Evolutionary conservation across 805 yeast genomes (phyloP).

Genomic region (Ogataea saltuana): DNA sequence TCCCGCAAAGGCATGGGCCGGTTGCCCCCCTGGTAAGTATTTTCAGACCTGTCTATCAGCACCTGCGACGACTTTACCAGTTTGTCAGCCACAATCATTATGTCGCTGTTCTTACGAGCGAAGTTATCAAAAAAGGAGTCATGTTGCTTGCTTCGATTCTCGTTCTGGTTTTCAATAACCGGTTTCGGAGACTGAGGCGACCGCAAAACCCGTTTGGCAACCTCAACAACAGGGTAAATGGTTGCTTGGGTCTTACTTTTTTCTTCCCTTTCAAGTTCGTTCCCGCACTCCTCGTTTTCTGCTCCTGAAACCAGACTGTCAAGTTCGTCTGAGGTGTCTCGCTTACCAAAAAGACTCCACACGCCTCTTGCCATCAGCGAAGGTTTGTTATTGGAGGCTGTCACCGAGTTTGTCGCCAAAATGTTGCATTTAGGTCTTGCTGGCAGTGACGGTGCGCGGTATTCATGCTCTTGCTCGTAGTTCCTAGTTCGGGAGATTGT

Average conservation of each 20-base stretch:
- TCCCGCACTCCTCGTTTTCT: conserved; percentile 12
- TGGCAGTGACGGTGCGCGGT: conserved; percentile 1
- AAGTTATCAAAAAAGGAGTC: conserved; percentile 18
- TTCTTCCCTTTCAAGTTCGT: background rate
- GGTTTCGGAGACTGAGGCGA: conserved; percentile 1
- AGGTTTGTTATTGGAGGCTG: conserved; percentile 1
- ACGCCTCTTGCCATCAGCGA: conserved; percentile 10
- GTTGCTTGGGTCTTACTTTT: conserved; percentile 4
- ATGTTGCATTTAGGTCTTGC: conserved; percentile 4
- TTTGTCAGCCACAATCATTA: conserved; percentile 16
- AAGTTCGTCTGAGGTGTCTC: conserved; percentile 6
- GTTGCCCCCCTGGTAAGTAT: conserved; percentile 15
- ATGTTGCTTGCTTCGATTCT: background rate
- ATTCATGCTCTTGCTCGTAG: background rate
- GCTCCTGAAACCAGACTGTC: conserved; percentile 10
- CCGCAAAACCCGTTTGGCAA: conserved; percentile 1
- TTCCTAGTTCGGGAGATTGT: background rate
- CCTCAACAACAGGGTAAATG: conserved; percentile 8
- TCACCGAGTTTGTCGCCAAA: conserved; percentile 2
- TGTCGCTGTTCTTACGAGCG: conserved; percentile 16
- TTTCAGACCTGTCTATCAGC: conserved; percentile 17
- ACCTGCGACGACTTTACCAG: conserved; percentile 15
- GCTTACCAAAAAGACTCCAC: conserved; percentile 16
- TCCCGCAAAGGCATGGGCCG: conserved; percentile 9
- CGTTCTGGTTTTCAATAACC: background rate